Evolutionary conservation across 2,329 filamentous ascomycete species (phyloP), one percentile per base, ranked within the genome.

Genomic region (Aspergillus calidoustus): DNA sequence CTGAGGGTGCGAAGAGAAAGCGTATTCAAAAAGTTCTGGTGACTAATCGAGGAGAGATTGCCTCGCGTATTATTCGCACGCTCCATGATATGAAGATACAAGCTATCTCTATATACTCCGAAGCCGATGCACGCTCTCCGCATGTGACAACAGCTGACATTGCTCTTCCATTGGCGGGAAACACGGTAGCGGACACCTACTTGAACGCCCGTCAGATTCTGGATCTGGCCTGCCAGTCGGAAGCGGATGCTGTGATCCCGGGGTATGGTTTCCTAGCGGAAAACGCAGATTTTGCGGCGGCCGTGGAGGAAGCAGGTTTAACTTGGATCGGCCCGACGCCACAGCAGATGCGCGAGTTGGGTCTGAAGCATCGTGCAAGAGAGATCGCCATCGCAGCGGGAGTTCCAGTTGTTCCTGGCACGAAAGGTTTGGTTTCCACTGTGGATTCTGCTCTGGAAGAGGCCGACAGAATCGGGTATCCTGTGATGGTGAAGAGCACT

Each of bases 211-310:
- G 69, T 4, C 60, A 69, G 3, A 66, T 77, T 4, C 63, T 76
- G 7, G 60, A 66, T 9, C 66, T 68, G 15, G 75, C 73, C 3
- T 34, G 63, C 23, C 61, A 63, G 22, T 61, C 53, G 1, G 58
- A 64, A 3, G 71, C 68, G 1, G 66, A 77, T 23, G 72, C 74
- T 3, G 63, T 77, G 5, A 69, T 72, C 54, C 75, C 76, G 1
- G 75, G 76, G 8, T 77, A 77, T 64, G 75, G 76, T 34, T 77
- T 70, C 57, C 65, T 77, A 13, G 71, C 68, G 31, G 76, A 78
- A 56, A 76, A 77, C 56, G 67, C 71, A 13, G 63, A 67, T 0
- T 77, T 77, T 38, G 74, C 74, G 3, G 54, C 65, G n/a, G 55
- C 59, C 1, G 68, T 74, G 1, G 64, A 65, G 2, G 53, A 69